A percentile compares a stretch with the other conserved stretches of the same genome.
These are phyloP conservation scores for Trichoderma sp. DNA, from an alignment of 2,329 filamentous ascomycete species.

Conservation along the genomic window DNA sequence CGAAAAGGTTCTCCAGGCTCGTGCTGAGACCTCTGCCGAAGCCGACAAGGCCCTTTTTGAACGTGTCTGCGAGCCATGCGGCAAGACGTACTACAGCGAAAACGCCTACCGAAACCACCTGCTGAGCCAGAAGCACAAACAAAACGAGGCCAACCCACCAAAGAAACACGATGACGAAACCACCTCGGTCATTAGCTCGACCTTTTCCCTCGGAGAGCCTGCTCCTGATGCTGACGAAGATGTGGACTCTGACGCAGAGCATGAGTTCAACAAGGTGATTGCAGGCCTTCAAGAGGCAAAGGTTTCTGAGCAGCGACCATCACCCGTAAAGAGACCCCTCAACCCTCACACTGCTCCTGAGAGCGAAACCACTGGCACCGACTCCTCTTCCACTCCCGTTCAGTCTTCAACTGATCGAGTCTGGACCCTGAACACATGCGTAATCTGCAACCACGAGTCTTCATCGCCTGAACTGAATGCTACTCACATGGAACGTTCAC, in stretches of 20 bases:
- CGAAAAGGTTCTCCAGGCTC: conserved; percentile 91
- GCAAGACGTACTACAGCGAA: conserved; percentile 94
- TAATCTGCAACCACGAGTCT: conserved; percentile 92
- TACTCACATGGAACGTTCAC: conserved; percentile 86
- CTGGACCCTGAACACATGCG: conserved; percentile 62
- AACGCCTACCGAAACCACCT: conserved; percentile 95
- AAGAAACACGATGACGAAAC: conserved; percentile 65
- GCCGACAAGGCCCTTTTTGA: conserved; percentile 89
- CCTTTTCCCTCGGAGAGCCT: conserved; percentile 87
- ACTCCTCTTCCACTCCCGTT: conserved; percentile 50
- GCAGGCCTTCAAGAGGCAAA: conserved; percentile 77
- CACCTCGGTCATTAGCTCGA: conserved; percentile 85
- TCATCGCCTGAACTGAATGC: conserved; percentile 76
- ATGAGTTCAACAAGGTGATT: conserved; percentile 77
- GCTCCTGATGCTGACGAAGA: conserved; percentile 53
- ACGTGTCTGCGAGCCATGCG: conserved; percentile 77
- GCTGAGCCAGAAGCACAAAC: conserved; percentile 84
- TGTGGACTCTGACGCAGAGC: conserved; percentile 70
- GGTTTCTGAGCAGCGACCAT: conserved; percentile 57
- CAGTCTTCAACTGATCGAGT: conserved; percentile 42
- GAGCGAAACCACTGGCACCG: conserved; percentile 42
- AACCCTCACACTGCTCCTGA: conserved; percentile 53
- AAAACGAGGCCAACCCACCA: conserved; percentile 54
- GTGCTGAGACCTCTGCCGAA: conserved; percentile 80
- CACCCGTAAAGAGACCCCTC: conserved; percentile 58